A percentile compares a stretch with the other conserved stretches of the same genome.
These are phyloP conservation scores for Coleophoma eucalyptorum DNA, from an alignment of 2,329 filamentous ascomycete genomes.

Conservation along the genomic window DNA sequence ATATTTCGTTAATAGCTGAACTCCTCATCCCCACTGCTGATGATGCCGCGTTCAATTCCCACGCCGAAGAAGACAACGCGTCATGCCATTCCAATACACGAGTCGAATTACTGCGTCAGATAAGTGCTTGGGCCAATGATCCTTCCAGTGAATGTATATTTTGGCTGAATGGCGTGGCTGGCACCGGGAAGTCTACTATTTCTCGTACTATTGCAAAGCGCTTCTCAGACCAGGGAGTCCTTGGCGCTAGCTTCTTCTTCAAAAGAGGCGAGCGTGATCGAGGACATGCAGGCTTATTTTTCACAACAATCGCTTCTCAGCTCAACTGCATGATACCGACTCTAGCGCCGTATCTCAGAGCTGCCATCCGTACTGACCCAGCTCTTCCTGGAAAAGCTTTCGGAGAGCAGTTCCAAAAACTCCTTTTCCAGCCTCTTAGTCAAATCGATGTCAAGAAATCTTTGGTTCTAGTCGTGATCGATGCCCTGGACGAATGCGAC, in stretches of 20 bases:
- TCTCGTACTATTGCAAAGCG: slow-evolving; percentile 5
- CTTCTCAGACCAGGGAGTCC: slow-evolving; percentile 4
- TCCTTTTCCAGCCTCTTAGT: slow-evolving; percentile 29
- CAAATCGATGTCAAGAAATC: background rate
- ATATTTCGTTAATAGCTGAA: too few relatives aligned
- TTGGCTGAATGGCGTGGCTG: slow-evolving; percentile 32
- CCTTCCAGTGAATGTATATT: slow-evolving; percentile 12
- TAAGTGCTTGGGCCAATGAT: slow-evolving; percentile 15
- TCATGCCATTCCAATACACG: slow-evolving; percentile 21
- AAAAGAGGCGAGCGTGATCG: slow-evolving; percentile 25
- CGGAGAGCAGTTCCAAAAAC: slow-evolving; percentile 35
- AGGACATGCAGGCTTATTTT: slow-evolving; percentile 29
- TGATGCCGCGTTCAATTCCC: slow-evolving; percentile 17
- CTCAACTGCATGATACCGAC: slow-evolving; percentile 24
- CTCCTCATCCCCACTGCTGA: too few relatives aligned
- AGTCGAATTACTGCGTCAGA: slow-evolving; percentile 18
- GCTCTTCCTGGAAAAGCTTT: slow-evolving; percentile 23
- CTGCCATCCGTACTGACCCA: slow-evolving; percentile 28
- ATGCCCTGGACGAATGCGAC: slow-evolving; percentile 32
- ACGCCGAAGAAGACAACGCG: slow-evolving; percentile 14
- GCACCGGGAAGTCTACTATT: slow-evolving; percentile 7
- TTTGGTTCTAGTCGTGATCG: slow-evolving; percentile 24
- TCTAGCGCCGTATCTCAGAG: slow-evolving; percentile 21
- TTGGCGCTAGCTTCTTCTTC: slow-evolving; percentile 12
- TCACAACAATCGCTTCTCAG: slow-evolving; percentile 35